Evolutionary conservation across 768 basidiomycete genomes (phyloP).

Genomic region (Pleurotus sapidus): DNA sequence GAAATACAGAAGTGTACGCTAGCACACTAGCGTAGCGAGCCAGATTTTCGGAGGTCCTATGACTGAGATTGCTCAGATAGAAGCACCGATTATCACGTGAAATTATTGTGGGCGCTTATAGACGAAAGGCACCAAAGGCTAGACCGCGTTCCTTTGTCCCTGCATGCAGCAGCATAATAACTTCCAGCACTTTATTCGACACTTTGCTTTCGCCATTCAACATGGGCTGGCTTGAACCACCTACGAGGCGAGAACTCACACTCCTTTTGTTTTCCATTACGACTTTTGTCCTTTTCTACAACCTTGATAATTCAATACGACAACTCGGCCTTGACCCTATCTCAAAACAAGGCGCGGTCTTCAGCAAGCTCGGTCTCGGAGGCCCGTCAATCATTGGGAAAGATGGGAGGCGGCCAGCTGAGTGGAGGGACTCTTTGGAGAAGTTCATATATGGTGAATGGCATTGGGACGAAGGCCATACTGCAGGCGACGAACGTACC

Average conservation of each 20-base stretch:
- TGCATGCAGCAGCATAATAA: no score
- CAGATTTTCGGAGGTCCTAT: no score
- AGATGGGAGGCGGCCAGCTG: slow-evolving; percentile 48
- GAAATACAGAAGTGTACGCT: no score
- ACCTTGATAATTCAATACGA: slow-evolving; percentile 63
- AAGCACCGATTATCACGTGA: no score
- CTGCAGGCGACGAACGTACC: slow-evolving; percentile 56
- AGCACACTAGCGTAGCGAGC: no score
- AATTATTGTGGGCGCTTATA: no score
- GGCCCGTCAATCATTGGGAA: slow-evolving; percentile 30
- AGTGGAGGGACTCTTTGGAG: slow-evolving; percentile 60
- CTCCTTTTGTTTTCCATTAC: slow-evolving; percentile 65
- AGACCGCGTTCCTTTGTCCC: no score
- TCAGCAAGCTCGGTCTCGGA: slow-evolving; percentile 37
- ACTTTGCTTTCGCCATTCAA: no score
- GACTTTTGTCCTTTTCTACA: slow-evolving; percentile 69
- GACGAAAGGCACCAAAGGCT: no score
- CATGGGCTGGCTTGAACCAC: slow-evolving; percentile 66
- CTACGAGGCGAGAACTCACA: slow-evolving; percentile 70
- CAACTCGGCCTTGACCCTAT: slow-evolving; percentile 44
- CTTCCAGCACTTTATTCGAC: no score
- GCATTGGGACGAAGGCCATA: slow-evolving; percentile 59
- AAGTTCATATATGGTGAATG: slow-evolving; percentile 65
- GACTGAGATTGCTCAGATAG: no score
- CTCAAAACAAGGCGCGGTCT: slow-evolving; percentile 32